Evolutionary conservation across 2,329 filamentous ascomycete genomes (phyloP), one percentile per base, ranked within the genome.

Genomic region (Zarea fungicola): DNA sequence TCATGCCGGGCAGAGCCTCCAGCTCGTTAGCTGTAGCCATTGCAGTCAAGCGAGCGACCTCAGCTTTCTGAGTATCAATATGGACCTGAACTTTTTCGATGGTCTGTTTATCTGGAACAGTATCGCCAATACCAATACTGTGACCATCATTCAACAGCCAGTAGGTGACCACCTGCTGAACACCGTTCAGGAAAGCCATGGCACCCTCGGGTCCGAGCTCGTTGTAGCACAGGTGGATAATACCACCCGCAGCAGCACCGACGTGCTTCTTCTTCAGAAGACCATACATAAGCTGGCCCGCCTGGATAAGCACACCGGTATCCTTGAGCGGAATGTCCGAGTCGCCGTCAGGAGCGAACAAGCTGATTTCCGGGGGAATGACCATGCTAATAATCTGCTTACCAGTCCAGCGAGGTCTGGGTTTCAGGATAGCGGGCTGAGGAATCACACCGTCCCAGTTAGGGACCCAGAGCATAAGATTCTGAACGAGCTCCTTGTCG

Each of bases 101-200:
- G 3, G 92, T 97, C 16, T 74, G 71, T 54, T 83, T 82, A 65
- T 97, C 91, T 5, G 93, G 95, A 61, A 99, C 92, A 2, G 93
- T 97, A 65, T 99, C 93, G 72, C 93, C 95, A 59, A 99, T 96
- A 71, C 93, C 93, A 56, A 99, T 96, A 69, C 90, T 96, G 77
- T 95, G 93, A 43, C 93, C 93, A 59, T 95, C 87, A 68, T 99
- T 92, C 32, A 97, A 73, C 35, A 99, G 81, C 93, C 93, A 99
- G 71, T 97, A 96, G 64, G 92, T 95, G 58, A 97, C 87, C 48
- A 97, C 89, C 46, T 89, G 85, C 70, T 99, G 95, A 49, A 89
- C 86, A 56, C 91, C 91, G 63, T 96, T 96, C 72, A 99, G 89
- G 75, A 99, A 99, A 54, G 83, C 84, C 74, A 99, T 92, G 18